Base-by-base conservation (phyloP, 2,329 filamentous ascomycete species). In the Fusarium poae region DNA sequence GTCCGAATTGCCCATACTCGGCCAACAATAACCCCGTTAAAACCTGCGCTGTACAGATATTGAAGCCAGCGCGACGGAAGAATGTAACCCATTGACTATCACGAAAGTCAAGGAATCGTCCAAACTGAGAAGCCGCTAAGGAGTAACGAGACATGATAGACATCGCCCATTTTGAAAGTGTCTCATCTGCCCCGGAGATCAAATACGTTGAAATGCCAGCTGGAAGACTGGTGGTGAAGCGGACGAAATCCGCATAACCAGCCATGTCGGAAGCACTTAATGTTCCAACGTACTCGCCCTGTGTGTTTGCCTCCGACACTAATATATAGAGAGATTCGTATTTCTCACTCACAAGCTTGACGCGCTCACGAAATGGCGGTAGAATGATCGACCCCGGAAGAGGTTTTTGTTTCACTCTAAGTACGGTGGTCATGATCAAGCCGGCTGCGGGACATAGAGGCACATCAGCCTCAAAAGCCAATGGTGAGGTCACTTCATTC, bases 271-370 rank as follows among this genome's bases (percentile, higher is more conserved):
- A 79, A 1, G 75, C 46, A 3, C 76, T 78, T 5, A 83, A 70
- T 34, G 77, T 73, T 58, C 77, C 76, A 35, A 80, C 74, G 6
- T 76, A 79, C 64, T 87, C 85, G 15, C 82, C 82, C 1, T 74
- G 42, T 2, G 65, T 68, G 48, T 82, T 83, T 3, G 76, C 78
- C 56, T 89, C 85, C n/a, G 86, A 89, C 2, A 96, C 83, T 1
- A 97, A 77, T 2, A 97, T 80, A 2, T 91, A 78, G 1, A 97
- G 80, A 6, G 81, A 82, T 66, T 92, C 89, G 73, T 96, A 95
- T 12, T 88, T 84, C 2, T 74, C 56, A 15, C 87, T 83, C 0
- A 90, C 80, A 10, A 76, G 78, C 5, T 79, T 74, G 12, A 95
- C 80, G 3, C 85, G 83, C 51, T 88, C 83, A 37, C 85, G 84